Evolutionary conservation across 441 rosid genomes (phyloP).

Genomic region (Syzygium malaccense): DNA sequence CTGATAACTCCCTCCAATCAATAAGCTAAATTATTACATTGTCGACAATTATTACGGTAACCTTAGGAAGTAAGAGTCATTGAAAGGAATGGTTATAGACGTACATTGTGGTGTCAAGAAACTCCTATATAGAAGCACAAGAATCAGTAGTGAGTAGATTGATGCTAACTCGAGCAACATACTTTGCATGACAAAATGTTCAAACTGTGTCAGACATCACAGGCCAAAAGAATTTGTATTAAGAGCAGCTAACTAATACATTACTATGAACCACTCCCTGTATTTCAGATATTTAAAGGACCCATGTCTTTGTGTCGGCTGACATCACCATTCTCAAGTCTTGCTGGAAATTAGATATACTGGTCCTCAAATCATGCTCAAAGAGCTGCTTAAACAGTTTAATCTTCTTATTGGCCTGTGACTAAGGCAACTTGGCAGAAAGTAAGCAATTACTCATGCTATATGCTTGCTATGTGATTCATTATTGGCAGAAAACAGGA

Average conservation of each 20-base stretch:
- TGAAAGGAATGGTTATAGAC: background rate
- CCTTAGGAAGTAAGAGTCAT: background rate
- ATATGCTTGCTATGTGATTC: background rate
- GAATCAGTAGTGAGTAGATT: background rate
- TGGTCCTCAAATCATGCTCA: background rate
- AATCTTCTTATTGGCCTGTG: background rate
- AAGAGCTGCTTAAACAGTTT: background rate
- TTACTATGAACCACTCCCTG: background rate
- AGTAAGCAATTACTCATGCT: background rate
- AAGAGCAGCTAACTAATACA: background rate
- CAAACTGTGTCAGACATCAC: background rate
- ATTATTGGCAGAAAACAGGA: slow-evolving; percentile 33
- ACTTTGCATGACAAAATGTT: background rate
- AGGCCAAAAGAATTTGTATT: background rate
- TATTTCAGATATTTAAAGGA: background rate
- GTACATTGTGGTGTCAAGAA: background rate
- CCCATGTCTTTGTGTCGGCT: background rate
- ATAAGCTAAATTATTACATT: background rate
- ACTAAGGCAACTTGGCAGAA: background rate
- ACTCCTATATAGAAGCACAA: background rate
- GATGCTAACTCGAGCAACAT: background rate
- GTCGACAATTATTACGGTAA: background rate
- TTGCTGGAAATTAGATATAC: background rate
- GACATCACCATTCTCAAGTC: background rate
- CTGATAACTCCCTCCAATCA: background rate